Base-by-base conservation (phyloP, 495 filamentous ascomycete species). In the Penicillium malachiteum region DNA sequence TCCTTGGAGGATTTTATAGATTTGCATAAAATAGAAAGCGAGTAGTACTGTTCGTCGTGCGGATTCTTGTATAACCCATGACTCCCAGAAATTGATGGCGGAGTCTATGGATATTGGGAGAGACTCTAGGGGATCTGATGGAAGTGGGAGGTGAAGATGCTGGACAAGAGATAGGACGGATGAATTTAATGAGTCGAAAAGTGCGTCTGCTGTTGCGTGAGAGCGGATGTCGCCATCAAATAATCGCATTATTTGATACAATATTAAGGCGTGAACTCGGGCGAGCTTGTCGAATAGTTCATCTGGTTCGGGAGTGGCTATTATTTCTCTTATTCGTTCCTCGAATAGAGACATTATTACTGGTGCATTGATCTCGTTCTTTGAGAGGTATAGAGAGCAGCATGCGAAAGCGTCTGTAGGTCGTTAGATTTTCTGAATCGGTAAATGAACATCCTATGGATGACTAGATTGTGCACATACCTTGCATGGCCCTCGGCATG, bases 191-290 rank as follows among this genome's bases (percentile, higher is more conserved):
- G 72, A 71, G 0, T 73, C 63, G 14, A 80, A 77, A 14, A 75
- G 60, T 16, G 60, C 44, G 50, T 83, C 80, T 16, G 80, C 76
- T 18, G 74, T 60, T 2, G 72, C 68, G 7, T 76, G 72, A 43
- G 75, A 71, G 33, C 76, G 71, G 45, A 84, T 74, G 59, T 84
- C 78, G 30, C 78, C 80, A 58, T 85, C 81, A 56, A 84, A 83
- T 14, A 87, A 68, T 10, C 77, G 71, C 55, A 85, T 80, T 44
- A 84, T 73, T 52, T 66, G 58, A 44, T 71, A 62, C 39, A 71
- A 33, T 55, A 77, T 56, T 51, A 78, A 49, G 54, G 74, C 57
- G 33, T 75, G 67, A 17, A 68, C 49, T 41, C 59, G 62, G 7
- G 73, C 69, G 13, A 76, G 54, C 12, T 62, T 35, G 7, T 71